These are phyloP conservation scores for Geranium incanum DNA, from an alignment of 441 rosid species.

Conservation along the genomic window DNA sequence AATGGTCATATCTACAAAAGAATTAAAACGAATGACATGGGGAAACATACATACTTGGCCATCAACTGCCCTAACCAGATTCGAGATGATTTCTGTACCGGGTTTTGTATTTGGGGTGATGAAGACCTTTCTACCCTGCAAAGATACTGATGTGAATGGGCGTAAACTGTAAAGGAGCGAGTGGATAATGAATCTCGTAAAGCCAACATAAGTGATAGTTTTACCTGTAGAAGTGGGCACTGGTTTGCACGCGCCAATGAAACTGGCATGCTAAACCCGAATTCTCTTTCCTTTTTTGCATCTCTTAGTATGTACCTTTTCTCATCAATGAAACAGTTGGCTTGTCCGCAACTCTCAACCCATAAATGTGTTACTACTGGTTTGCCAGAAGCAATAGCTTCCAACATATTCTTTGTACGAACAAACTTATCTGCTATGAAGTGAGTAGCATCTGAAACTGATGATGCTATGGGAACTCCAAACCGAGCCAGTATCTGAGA, in stretches of 20 bases:
- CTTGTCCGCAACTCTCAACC: constrained; percentile 55
- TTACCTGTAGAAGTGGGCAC: constrained; percentile 51
- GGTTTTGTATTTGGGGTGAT: constrained; percentile 49
- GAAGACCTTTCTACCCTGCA: constrained; percentile 44
- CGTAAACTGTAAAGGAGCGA: background rate
- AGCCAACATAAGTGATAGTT: constrained; percentile 7
- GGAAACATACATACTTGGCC: constrained; percentile 41
- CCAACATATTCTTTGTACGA: constrained; percentile 68
- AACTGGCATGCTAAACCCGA: constrained; percentile 48
- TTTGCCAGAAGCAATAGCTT: constrained; percentile 58
- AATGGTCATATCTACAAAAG: background rate
- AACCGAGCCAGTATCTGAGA: constrained; percentile 43
- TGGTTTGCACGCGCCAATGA: constrained; percentile 44
- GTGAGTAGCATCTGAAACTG: constrained; percentile 50
- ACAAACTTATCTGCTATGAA: constrained; percentile 49
- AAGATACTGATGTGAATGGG: constrained; percentile 3
- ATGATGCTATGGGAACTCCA: constrained; percentile 45
- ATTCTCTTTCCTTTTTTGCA: constrained; percentile 47
- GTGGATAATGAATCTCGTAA: background rate
- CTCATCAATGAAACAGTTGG: constrained; percentile 56
- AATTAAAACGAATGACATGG: background rate
- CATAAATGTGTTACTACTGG: constrained; percentile 57
- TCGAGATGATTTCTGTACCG: constrained; percentile 35
- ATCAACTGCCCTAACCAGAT: constrained; percentile 46
- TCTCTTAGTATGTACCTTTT: constrained; percentile 51